phyloP scores from a whole-genome alignment of 1,284 basidiomycete species.

The Microbotryomycetes sp. region DNA sequence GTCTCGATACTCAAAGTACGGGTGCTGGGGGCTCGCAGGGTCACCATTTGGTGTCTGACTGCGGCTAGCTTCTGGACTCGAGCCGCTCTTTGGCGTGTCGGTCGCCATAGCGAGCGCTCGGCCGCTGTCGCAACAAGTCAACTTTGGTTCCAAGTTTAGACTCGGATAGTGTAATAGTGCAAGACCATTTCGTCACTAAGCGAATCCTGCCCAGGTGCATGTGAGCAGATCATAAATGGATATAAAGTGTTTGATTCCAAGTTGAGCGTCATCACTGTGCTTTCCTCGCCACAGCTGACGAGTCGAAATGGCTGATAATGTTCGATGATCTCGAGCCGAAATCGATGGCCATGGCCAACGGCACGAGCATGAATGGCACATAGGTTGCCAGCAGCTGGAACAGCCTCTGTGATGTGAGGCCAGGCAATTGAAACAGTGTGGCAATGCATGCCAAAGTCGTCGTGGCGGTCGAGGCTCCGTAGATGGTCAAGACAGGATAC shows the following conservation, averaged over 20 bases:
- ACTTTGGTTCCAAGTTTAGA: too few relatives aligned
- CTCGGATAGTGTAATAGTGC: too few relatives aligned
- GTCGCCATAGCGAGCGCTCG: too few relatives aligned
- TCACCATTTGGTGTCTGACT: not conserved
- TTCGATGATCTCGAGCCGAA: constrained; percentile 52
- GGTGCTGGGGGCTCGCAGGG: not conserved
- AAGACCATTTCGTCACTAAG: too few relatives aligned
- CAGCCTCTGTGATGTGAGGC: constrained; percentile 42
- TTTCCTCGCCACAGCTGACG: too few relatives aligned
- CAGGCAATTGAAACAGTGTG: constrained; percentile 50
- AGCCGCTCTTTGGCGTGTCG: not conserved
- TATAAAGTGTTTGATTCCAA: too few relatives aligned
- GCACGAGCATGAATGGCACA: constrained; percentile 65
- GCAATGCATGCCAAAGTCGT: constrained; percentile 65
- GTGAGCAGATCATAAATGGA: too few relatives aligned
- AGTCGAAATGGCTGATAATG: too few relatives aligned
- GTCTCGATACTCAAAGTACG: constrained; percentile 18
- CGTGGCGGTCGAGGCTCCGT: constrained; percentile 67
- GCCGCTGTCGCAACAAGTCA: too few relatives aligned
- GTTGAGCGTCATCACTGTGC: too few relatives aligned
- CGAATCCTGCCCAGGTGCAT: too few relatives aligned
- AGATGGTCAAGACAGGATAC: constrained; percentile 57
- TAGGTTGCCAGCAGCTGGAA: constrained; percentile 59
- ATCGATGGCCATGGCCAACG: constrained; percentile 62
- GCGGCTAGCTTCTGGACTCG: not conserved